These are phyloP conservation scores for Blastobotrys parvus DNA, from an alignment of 805 yeast genomes.

Conservation along the genomic window DNA sequence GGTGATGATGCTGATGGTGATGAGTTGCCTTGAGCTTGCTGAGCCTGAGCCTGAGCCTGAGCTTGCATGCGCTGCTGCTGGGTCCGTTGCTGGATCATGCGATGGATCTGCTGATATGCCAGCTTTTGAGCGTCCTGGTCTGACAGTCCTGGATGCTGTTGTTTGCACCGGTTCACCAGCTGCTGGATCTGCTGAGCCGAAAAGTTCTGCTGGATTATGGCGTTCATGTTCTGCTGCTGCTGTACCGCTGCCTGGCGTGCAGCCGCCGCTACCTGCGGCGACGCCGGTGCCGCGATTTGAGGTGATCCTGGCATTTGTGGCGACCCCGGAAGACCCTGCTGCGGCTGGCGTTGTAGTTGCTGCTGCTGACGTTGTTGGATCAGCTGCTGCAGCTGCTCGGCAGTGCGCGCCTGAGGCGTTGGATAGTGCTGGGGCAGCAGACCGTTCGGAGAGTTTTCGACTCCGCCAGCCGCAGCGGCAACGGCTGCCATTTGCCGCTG, in stretches of 20 bases:
- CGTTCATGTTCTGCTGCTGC: constrained; percentile 6
- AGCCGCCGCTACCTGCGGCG: constrained; percentile 7
- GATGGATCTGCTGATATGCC: constrained; percentile 27
- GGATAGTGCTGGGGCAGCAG: neutral
- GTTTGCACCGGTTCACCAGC: constrained; percentile 17
- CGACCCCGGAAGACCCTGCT: constrained; percentile 19
- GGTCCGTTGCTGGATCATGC: constrained; percentile 12
- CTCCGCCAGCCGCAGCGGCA: neutral
- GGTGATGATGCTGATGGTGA: neutral
- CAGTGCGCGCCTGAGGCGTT: neutral
- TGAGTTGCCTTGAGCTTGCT: constrained; percentile 19
- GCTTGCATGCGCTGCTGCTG: constrained; percentile 8
- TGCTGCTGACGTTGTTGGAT: constrained; percentile 19
- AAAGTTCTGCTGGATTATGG: neutral
- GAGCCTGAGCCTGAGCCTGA: constrained; percentile 22
- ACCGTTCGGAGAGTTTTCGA: neutral
- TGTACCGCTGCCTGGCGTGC: constrained; percentile 2
- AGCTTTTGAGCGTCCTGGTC: constrained; percentile 26
- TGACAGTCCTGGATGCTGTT: constrained; percentile 24
- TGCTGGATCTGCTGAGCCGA: constrained; percentile 15
- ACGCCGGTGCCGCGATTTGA: constrained; percentile 2
- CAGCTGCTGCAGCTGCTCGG: constrained; percentile 6
- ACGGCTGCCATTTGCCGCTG: constrained; percentile 1
- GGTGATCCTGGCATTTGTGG: no score
- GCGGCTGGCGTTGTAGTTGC: constrained; percentile 17